Conservation (phyloP, 495 filamentous ascomycete genomes). For the Xylaria longipes region DNA sequence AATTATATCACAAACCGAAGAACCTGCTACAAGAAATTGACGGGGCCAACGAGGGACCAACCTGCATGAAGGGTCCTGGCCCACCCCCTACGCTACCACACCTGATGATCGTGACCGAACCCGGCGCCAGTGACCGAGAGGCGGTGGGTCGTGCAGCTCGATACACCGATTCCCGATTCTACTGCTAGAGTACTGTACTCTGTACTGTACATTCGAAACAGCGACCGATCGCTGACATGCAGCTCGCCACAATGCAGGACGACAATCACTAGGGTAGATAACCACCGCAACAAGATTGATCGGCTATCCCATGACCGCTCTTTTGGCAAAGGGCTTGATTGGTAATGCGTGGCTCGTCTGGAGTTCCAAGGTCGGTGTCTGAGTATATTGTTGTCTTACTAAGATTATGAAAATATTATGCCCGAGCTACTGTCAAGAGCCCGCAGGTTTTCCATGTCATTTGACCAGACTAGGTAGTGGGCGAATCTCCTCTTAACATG, state of each 20-base stretch:
- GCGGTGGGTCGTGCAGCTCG: constrained; percentile 4
- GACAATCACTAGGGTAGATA: constrained; percentile 1
- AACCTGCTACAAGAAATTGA: background rate
- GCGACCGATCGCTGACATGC: background rate
- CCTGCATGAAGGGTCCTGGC: constrained; percentile 12
- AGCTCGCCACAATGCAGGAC: constrained; percentile 17
- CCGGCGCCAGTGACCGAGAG: constrained; percentile 8
- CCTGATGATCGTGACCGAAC: constrained; percentile 19
- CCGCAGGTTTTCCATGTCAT: background rate
- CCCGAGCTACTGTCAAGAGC: background rate
- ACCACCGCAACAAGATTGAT: background rate
- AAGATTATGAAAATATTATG: background rate
- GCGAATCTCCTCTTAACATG: background rate
- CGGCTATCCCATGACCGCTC: background rate
- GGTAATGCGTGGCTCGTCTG: background rate
- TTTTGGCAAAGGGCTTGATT: background rate
- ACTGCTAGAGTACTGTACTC: too few species aligned
- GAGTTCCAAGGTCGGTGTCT: background rate
- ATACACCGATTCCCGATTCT: background rate
- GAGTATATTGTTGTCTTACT: background rate
- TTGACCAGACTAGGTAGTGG: background rate
- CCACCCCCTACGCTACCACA: background rate
- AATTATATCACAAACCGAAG: background rate
- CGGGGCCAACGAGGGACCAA: background rate
- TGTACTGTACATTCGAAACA: too few species aligned